Base-by-base conservation (phyloP, 2,329 filamentous ascomycete genomes). In the Fusarium albidum region DNA sequence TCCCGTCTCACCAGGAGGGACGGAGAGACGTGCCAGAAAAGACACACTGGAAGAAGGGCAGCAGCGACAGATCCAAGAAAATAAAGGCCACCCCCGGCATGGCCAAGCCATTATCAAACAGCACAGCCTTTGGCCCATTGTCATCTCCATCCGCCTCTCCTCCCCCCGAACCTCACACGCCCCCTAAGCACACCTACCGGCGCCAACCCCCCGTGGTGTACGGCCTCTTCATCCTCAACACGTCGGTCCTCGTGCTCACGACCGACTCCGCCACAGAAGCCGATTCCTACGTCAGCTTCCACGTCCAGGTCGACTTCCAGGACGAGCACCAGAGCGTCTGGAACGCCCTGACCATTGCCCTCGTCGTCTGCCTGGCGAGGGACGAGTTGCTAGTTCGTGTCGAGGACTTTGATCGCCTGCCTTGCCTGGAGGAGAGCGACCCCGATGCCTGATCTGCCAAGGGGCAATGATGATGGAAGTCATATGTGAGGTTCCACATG, bases 271-370 rank as follows among this genome's bases (percentile, higher is more conserved):
- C 73, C 15, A 72, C 72, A 41, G 73, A 67, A 4, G 62, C 70
- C 3, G 38, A 66, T 5, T 71, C 69, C n/a, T 70, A 72, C 43
- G 69, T 78, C 27, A 78, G 74, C 57, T 78, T 73, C 46, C 77
- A 78, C 38, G 71, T 77, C n/a, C 72, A 76, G 38, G 64, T 72
- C 17, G 68, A 76, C 38, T 77, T 79, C 37, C 65, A 69, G 44
- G 70, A 77, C 35, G 65, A 65, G 10, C 65, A 70, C 14, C 75
- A 78, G 59, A 72, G 75, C 45, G 69, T 79, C 17, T 79, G 77
- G 77, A 78, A 79, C 56, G 77, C 75, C 3, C 59, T 79, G 31
- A 78, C 77, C 5, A 47, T 77, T 9, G 77, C 75, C 9, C 68
- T 76, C 17, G 70, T 70, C 10, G 69, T 71, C 3, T 78, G 76